Conservation (phyloP, 1,284 basidiomycete species). For the Leccinum solheimii region DNA sequence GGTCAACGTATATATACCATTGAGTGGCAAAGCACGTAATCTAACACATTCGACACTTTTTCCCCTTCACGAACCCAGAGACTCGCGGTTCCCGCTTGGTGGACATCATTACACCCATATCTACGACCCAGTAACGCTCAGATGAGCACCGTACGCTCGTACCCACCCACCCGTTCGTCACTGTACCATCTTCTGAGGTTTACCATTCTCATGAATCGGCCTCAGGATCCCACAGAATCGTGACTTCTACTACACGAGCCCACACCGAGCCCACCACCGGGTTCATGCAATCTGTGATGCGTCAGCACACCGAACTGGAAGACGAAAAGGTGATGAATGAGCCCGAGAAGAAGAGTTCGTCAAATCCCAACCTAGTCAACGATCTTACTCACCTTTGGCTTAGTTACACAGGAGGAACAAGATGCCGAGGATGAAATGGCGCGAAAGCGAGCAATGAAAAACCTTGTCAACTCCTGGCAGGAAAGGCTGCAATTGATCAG, state of each 20-base stretch:
- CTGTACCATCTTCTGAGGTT: neutral
- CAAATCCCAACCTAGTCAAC: neutral
- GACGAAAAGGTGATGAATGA: slow-evolving; percentile 13
- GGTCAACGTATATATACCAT: slow-evolving; percentile 8
- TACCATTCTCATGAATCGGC: slow-evolving; percentile 7
- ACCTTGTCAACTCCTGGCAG: slow-evolving; percentile 59
- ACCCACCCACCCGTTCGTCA: slow-evolving; percentile 9
- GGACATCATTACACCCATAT: neutral
- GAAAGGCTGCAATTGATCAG: slow-evolving; percentile 59
- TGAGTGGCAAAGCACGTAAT: neutral
- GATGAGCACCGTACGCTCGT: slow-evolving; percentile 16
- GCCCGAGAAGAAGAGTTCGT: slow-evolving; percentile 27
- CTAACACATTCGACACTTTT: neutral
- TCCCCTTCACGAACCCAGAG: slow-evolving; percentile 7
- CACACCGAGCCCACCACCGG: slow-evolving; percentile 21
- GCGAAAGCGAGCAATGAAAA: slow-evolving; percentile 45
- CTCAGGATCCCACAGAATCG: slow-evolving; percentile 18
- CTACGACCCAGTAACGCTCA: slow-evolving; percentile 1
- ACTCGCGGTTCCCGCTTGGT: slow-evolving; percentile 11
- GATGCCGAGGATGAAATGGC: slow-evolving; percentile 47
- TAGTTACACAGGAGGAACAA: slow-evolving; percentile 51
- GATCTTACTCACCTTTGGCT: neutral
- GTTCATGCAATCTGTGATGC: slow-evolving; percentile 26
- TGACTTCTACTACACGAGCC: slow-evolving; percentile 17
- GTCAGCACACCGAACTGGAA: slow-evolving; percentile 2